Percentiles rank a stretch among this genome's conserved stretches.
Conservation (phyloP, 2,329 filamentous ascomycete genomes). For the Neonectria hederae region DNA sequence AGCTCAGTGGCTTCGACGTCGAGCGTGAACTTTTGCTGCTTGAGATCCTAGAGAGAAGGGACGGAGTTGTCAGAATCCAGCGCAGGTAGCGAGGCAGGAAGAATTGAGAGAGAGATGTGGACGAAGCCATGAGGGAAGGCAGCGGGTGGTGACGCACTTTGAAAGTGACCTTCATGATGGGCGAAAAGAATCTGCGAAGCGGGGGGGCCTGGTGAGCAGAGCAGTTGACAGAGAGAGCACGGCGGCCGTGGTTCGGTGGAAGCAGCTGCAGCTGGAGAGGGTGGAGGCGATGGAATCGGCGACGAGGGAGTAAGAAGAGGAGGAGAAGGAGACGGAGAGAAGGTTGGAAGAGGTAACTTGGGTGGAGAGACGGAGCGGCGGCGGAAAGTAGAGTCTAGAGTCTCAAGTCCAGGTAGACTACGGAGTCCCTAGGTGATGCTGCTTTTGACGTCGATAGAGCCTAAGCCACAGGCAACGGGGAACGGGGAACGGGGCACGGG, state of each 20-base stretch:
- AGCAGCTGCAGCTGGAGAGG: constrained; percentile 11
- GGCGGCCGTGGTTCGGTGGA: constrained; percentile 12
- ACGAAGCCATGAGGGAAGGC: background rate
- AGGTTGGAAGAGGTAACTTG: constrained; percentile 29
- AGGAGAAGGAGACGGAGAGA: constrained; percentile 16
- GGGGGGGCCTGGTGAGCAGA: constrained; percentile 33
- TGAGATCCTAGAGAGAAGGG: constrained; percentile 76
- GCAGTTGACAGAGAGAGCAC: background rate
- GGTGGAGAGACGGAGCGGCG: constrained; percentile 34
- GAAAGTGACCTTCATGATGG: constrained; percentile 75
- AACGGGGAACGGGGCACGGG: constrained; percentile 3
- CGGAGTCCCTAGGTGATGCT: constrained; percentile 20
- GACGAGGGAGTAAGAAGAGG: constrained; percentile 12
- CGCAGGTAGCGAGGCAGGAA: constrained; percentile 4
- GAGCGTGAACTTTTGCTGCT: constrained; percentile 98
- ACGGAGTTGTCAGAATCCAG: background rate
- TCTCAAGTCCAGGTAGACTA: too few relatives aligned
- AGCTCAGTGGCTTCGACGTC: constrained; percentile 93
- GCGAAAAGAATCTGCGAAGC: constrained; percentile 47
- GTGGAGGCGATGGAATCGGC: constrained; percentile 4
- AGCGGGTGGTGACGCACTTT: constrained; percentile 57
- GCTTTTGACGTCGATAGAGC: constrained; percentile 21
- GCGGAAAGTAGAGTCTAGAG: constrained; percentile 18
- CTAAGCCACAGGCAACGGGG: constrained; percentile 5
- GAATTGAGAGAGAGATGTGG: background rate